These are phyloP conservation scores for Kwoniella sp. DNA, from an alignment of 768 basidiomycete genomes.

Conservation along the genomic window DNA sequence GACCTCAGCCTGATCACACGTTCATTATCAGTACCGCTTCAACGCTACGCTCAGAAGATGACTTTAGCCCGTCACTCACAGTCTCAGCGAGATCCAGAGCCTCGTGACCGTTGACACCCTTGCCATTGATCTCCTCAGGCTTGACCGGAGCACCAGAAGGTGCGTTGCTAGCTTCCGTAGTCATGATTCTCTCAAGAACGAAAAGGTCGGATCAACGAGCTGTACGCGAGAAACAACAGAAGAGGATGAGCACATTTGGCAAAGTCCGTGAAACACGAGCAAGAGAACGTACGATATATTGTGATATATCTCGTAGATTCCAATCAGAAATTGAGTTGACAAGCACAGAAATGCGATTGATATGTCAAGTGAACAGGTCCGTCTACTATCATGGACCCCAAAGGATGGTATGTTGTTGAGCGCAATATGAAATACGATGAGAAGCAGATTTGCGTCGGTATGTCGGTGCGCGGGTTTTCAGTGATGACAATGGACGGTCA, in stretches of 20 bases:
- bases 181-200: slow-evolving; percentile 8
- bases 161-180: slow-evolving; percentile 16
- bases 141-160: slow-evolving; percentile 19
- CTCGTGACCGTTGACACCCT: slow-evolving; percentile 40
- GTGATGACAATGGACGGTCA: neutral
- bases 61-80: slow-evolving; percentile 26
- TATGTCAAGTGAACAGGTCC: too few species aligned
- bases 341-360: neutral
- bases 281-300: neutral
- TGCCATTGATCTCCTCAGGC: slow-evolving; percentile 16
- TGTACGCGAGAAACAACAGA: neutral
- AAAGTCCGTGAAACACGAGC: neutral
- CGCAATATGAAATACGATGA: neutral
- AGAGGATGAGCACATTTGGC: too few species aligned
- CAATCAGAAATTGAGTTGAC: neutral
- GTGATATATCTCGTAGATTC: neutral
- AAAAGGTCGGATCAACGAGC: slow-evolving; percentile 12
- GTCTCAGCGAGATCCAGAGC: slow-evolving; percentile 48
- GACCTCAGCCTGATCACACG: slow-evolving; percentile 27
- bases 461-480: neutral
- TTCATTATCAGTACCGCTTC: slow-evolving; percentile 5
- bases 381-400: neutral
- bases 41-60: neutral
- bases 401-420: neutral
- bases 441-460: neutral